Evolutionary conservation across 139 green algal species (phyloP).

Genomic region (Trebouxia sp.): DNA sequence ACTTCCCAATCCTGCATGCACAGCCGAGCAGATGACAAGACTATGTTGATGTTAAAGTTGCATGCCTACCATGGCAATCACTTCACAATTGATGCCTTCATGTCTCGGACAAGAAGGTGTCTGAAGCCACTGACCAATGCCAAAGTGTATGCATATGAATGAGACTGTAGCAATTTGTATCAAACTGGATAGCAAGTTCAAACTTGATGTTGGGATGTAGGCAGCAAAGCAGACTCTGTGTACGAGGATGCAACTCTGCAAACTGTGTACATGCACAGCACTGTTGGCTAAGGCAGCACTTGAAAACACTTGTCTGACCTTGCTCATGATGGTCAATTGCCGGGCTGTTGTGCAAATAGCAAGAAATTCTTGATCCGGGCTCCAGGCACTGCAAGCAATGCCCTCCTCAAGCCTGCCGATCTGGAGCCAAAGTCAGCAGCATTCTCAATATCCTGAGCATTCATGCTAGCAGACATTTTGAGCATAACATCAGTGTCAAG

Average conservation of each 20-base stretch:
- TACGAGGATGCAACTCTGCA: background rate
- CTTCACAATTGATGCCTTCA: background rate
- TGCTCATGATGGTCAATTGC: slow-evolving; percentile 81
- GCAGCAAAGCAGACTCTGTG: background rate
- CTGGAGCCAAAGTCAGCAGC: slow-evolving; percentile 32
- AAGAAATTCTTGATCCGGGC: slow-evolving; percentile 83
- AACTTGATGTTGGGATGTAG: background rate
- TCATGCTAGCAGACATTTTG: background rate
- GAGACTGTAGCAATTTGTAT: background rate
- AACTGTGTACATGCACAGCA: slow-evolving; percentile 1
- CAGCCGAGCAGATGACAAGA: too few relatives aligned
- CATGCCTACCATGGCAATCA: background rate
- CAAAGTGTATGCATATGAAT: background rate
- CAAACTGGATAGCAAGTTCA: background rate
- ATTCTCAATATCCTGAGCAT: background rate
- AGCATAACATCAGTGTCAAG: background rate
- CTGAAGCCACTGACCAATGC: background rate
- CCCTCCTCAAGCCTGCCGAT: slow-evolving; percentile 70
- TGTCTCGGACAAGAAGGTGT: background rate
- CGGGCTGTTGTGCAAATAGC: slow-evolving; percentile 57
- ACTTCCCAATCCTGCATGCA: slow-evolving; percentile 57
- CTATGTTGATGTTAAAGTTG: background rate
- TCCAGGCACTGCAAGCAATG: slow-evolving; percentile 64
- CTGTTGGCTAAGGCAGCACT: background rate
- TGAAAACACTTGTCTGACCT: slow-evolving; percentile 14